These are phyloP conservation scores for Calonectria pauciramosa DNA, from an alignment of 2,329 filamentous ascomycete species.

Conservation along the genomic window DNA sequence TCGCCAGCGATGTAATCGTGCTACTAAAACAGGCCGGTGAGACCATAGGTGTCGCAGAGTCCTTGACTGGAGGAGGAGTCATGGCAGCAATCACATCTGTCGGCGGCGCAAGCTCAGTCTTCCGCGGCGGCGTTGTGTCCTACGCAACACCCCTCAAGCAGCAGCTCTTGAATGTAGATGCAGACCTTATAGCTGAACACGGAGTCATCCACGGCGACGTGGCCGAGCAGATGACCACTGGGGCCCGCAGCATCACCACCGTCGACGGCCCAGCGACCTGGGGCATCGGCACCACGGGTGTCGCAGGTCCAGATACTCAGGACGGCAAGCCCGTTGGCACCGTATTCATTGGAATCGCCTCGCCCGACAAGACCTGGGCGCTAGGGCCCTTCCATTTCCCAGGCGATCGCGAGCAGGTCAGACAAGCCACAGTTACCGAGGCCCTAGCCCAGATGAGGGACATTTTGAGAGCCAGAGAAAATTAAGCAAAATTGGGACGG, in stretches of 20 bases:
- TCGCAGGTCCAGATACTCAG: slow-evolving; percentile 28
- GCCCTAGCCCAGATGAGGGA: slow-evolving; percentile 26
- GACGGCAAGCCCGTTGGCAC: slow-evolving; percentile 35
- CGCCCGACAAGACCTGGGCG: not conserved
- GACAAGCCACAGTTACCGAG: slow-evolving; percentile 21
- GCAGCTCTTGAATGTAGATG: slow-evolving; percentile 40
- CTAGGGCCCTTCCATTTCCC: slow-evolving; percentile 36
- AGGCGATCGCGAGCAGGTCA: slow-evolving; percentile 20
- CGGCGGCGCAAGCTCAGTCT: slow-evolving; percentile 47
- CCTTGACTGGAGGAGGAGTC: slow-evolving; percentile 49
- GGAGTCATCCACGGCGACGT: slow-evolving; percentile 36
- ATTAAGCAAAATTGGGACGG: not conserved
- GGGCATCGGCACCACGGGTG: slow-evolving; percentile 35
- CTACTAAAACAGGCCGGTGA: slow-evolving; percentile 38
- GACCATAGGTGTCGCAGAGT: slow-evolving; percentile 49
- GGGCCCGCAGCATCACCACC: slow-evolving; percentile 26
- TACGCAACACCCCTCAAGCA: slow-evolving; percentile 49
- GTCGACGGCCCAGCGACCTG: slow-evolving; percentile 34
- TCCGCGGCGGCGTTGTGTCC: slow-evolving; percentile 51
- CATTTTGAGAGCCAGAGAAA: not conserved
- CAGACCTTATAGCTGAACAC: slow-evolving; percentile 23
- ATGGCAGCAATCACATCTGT: slow-evolving; percentile 50
- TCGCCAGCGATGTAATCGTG: slow-evolving; percentile 32
- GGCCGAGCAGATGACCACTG: slow-evolving; percentile 37
- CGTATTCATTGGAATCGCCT: slow-evolving; percentile 35